phyloP scores from a whole-genome alignment of 192 early-diverging fungal genomes.

The Umbelopsis isabellina region DNA sequence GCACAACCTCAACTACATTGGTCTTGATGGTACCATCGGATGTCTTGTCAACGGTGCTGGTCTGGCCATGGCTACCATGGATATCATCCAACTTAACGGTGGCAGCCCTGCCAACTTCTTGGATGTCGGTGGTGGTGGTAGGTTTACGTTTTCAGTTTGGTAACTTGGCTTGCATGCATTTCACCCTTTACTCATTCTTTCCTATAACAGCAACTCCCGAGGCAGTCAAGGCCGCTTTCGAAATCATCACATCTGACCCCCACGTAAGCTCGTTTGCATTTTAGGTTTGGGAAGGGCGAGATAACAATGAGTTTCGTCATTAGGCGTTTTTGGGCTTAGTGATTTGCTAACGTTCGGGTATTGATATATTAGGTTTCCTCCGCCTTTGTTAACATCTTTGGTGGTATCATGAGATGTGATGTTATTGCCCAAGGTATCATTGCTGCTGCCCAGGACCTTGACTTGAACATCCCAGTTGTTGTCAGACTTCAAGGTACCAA shows the following conservation, averaged over 20 bases:
- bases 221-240: constrained; percentile 98
- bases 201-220: constrained; percentile 66
- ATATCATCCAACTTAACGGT: constrained; percentile 99
- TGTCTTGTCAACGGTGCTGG: constrained; percentile 99
- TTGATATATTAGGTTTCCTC: constrained; percentile 61
- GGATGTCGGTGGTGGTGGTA: constrained; percentile 93
- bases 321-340: too few relatives aligned
- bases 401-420: constrained; percentile 99
- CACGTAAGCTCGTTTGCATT: constrained; percentile 54
- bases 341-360: too few relatives aligned
- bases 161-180: not conserved
- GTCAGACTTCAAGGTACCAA: constrained; percentile 93
- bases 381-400: constrained; percentile 99
- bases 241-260: constrained; percentile 98
- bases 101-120: constrained; percentile 99
- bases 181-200: not conserved
- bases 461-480: constrained; percentile 92
- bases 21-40: constrained; percentile 96
- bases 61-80: constrained; percentile 99
- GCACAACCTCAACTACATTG: constrained; percentile 99
- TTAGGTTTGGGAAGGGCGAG: too few relatives aligned
- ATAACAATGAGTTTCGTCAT: too few relatives aligned
- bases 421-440: constrained; percentile 99
- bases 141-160: not conserved
- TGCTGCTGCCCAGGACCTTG: constrained; percentile 88